Percentiles rank a stretch among this genome's conserved stretches.
phyloP scores from a whole-genome alignment of 495 filamentous ascomycete species.

The Pseudomonodictys pantanalensis region DNA sequence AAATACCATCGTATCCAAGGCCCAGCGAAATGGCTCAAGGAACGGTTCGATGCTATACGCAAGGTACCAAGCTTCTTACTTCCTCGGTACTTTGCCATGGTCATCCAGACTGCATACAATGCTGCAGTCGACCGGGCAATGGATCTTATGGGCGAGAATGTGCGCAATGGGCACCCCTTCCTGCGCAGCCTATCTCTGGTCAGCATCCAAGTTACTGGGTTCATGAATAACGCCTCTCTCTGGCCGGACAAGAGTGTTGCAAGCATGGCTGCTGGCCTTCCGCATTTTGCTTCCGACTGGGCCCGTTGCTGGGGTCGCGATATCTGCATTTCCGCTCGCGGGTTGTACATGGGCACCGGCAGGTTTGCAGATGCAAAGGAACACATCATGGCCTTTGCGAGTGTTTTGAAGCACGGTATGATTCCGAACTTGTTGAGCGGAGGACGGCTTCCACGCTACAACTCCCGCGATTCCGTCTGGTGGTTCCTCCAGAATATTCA shows the following conservation, averaged over 20 bases:
- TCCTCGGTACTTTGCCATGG: constrained; percentile 88
- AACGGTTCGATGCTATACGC: constrained; percentile 79
- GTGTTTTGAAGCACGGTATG: constrained; percentile 98
- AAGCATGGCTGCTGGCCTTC: constrained; percentile 86
- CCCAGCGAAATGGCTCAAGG: constrained; percentile 73
- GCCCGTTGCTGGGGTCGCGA: constrained; percentile 97
- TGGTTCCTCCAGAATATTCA: constrained; percentile 95
- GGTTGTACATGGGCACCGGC: constrained; percentile 83
- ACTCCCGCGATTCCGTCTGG: constrained; percentile 94
- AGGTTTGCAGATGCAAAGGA: constrained; percentile 84
- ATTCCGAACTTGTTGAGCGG: constrained; percentile 89
- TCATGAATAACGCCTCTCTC: constrained; percentile 82
- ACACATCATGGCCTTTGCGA: constrained; percentile 93
- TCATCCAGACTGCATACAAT: constrained; percentile 80
- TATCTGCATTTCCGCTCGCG: constrained; percentile 91
- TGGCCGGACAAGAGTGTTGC: constrained; percentile 82
- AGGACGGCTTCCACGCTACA: constrained; percentile 89
- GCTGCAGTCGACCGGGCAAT: constrained; percentile 76
- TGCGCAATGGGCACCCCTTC: constrained; percentile 79
- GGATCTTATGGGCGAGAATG: constrained; percentile 70
- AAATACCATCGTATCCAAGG: constrained; percentile 57
- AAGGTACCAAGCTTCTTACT: constrained; percentile 83
- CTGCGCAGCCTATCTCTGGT: constrained; percentile 83
- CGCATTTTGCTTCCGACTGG: constrained; percentile 93
- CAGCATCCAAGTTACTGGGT: constrained; percentile 82